These are phyloP conservation scores for Aspergillus sp. DNA, from an alignment of 2,329 filamentous ascomycete genomes.

Conservation along the genomic window DNA sequence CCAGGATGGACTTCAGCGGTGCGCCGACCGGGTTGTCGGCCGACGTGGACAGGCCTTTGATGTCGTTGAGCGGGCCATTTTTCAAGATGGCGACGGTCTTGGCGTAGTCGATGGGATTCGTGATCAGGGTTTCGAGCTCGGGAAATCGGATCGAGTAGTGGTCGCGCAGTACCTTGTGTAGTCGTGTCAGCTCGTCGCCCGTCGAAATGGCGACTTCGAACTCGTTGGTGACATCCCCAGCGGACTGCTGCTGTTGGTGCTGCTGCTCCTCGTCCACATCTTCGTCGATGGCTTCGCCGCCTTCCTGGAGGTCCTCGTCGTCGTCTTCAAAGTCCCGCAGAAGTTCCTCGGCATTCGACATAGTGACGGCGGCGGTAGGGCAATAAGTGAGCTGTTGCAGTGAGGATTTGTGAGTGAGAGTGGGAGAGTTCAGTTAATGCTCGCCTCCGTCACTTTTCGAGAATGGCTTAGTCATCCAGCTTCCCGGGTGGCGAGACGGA, in stretches of 20 bases:
- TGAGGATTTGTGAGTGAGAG: no score
- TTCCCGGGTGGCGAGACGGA: conserved; percentile 11
- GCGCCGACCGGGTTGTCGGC: conserved; percentile 74
- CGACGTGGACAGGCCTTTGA: conserved; percentile 74
- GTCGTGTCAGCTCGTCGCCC: conserved; percentile 84
- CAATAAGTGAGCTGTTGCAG: conserved; percentile 1
- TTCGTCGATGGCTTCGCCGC: conserved; percentile 65
- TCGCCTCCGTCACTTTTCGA: conserved; percentile 1
- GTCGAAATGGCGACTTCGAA: conserved; percentile 91
- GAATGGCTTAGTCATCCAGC: conserved; percentile 14
- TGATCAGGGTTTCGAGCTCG: conserved; percentile 84
- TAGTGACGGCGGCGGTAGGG: conserved; percentile 32
- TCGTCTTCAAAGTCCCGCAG: conserved; percentile 76
- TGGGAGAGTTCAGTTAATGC: not conserved
- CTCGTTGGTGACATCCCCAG: conserved; percentile 70
- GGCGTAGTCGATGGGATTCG: conserved; percentile 89
- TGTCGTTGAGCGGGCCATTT: conserved; percentile 86
- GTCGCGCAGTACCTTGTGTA: conserved; percentile 95
- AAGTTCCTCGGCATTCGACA: conserved; percentile 93
- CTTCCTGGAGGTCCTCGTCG: conserved; percentile 70
- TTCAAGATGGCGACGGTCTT: conserved; percentile 91
- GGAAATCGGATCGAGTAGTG: conserved; percentile 94
- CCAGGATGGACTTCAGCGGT: conserved; percentile 75
- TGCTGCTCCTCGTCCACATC: conserved; percentile 56
- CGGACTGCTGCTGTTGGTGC: conserved; percentile 52